Base-by-base conservation (phyloP, 2,329 filamentous ascomycete species). In the Lecanosticta acicola region DNA sequence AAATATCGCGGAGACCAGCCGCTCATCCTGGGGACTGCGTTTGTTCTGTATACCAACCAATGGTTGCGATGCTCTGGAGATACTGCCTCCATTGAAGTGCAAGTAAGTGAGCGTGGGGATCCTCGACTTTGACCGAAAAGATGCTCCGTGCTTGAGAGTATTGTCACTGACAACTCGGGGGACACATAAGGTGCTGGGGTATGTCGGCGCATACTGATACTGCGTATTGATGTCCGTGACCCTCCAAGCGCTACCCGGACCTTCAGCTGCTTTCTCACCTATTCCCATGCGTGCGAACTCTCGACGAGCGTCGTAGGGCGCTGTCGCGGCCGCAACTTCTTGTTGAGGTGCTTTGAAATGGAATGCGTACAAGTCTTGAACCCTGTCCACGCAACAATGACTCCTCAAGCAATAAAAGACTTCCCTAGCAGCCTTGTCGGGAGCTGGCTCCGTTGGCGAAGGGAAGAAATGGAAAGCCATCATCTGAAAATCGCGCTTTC, bases 81-180 rank as follows among this genome's bases (percentile, higher is more conserved):
- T 95, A 18, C 90, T 93, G 67, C 93, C 97, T 65, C 94, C 95
- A 65, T 97, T 98, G 59, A 96, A 76, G 66, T 98, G 93, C n/a
- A 96, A 80, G 66, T 98, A 98, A 17, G 89, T 89, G 32, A 98
- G 72, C 3, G 83, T 85, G 1, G 93, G 93, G 66, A 98, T 90
- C 49, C 93, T 83, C 53, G 84, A 82, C 49, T 90, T 81, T 0
- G 93, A 97, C 41, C 93, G 85, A 68, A 94, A 97, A 51, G 83
- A 80, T 48, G 83, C 85, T 19, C 90, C 93, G 63, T 98, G 94
- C 62, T 95, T 95, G 40, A 98, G 78, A 39, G 91, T 89, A 61
- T 93, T 96, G 68, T 98, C 93, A n/a, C 91, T 97, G 56, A 98
- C 94, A 48, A 79, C 81, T 18, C 84, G 81, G 17, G 93, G 93